Conservation (phyloP, 345 rosid species). For the Heritiera fomes region DNA sequence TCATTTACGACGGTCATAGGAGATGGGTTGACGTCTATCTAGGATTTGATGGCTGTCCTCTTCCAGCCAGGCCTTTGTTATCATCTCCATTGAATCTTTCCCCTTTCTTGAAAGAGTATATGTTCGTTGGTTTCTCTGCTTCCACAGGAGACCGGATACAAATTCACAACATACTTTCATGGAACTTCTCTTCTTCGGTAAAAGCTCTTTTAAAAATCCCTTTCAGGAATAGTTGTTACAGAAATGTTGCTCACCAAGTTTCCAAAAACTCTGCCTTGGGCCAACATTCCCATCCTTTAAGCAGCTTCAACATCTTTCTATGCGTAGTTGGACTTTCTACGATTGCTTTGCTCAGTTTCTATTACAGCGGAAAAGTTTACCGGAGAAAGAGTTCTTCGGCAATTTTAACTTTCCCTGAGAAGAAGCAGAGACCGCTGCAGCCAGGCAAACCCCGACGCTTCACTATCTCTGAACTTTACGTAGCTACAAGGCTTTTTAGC, state of each 20-base stretch:
- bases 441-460: background rate
- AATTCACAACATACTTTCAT: background rate
- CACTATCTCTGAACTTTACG: background rate
- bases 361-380: background rate
- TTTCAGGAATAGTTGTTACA: background rate
- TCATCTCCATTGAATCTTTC: slow-evolving; percentile 2
- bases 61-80: background rate
- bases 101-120: background rate
- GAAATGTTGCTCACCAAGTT: slow-evolving; percentile 1
- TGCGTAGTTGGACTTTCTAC: background rate
- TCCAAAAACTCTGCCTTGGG: background rate
- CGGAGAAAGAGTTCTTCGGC: background rate
- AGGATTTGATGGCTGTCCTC: background rate
- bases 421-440: background rate
- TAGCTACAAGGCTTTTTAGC: background rate
- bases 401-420: background rate
- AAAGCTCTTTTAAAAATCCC: background rate
- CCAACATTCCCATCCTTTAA: background rate
- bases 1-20: background rate
- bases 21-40: background rate
- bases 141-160: background rate
- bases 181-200: background rate
- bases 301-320: background rate
- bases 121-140: slow-evolving; percentile 5
- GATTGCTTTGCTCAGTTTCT: background rate